Conservation (phyloP, 2,329 filamentous ascomycete genomes). For the Cercospora janseana region DNA sequence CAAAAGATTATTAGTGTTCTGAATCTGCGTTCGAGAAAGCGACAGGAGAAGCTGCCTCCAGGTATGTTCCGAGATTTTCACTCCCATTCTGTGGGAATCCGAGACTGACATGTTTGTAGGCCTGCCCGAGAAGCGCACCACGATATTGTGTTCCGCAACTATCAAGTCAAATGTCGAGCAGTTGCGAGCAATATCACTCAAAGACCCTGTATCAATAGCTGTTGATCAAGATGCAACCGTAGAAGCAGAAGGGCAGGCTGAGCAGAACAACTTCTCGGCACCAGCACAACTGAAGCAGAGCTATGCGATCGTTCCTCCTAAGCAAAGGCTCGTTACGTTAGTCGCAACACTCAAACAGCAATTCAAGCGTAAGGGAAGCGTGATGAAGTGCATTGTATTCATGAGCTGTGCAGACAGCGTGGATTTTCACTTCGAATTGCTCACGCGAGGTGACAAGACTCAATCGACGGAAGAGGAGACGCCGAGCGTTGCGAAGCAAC, state of each 20-base stretch:
- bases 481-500: constrained; percentile 19
- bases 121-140: constrained; percentile 74
- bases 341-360: constrained; percentile 80
- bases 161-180: constrained; percentile 97
- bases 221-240: constrained; percentile 55
- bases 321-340: constrained; percentile 84
- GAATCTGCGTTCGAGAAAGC: constrained; percentile 62
- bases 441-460: constrained; percentile 52
- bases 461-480: constrained; percentile 32
- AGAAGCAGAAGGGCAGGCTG: constrained; percentile 45
- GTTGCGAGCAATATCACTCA: constrained; percentile 89
- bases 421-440: constrained; percentile 89
- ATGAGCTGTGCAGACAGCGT: constrained; percentile 96
- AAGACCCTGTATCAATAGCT: constrained; percentile 85
- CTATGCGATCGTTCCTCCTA: constrained; percentile 82
- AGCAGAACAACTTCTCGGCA: constrained; percentile 67
- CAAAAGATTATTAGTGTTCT: constrained; percentile 81
- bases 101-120: constrained; percentile 36
- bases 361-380: constrained; percentile 82
- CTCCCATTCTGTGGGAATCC: not conserved
- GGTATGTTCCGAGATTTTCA: not conserved
- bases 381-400: constrained; percentile 97
- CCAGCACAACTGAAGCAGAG: constrained; percentile 92
- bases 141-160: constrained; percentile 90
- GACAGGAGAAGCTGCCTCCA: constrained; percentile 59